Percentiles rank a stretch among this genome's conserved stretches.
Conservation (phyloP, 345 rosid species). For the Psidium friedrichsthalianum region DNA sequence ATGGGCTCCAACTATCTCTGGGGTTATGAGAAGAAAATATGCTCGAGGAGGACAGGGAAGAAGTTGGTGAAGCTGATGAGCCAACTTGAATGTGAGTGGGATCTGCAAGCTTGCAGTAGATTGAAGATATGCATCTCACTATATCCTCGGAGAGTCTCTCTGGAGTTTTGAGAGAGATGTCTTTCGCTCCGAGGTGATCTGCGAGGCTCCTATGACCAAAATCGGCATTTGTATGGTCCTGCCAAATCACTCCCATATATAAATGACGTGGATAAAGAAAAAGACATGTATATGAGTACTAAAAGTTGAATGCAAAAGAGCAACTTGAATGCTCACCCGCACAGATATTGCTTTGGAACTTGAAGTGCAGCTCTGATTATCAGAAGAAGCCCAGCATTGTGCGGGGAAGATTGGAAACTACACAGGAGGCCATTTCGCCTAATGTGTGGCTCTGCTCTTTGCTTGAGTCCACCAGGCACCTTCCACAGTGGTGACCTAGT, state of each 20-base stretch:
- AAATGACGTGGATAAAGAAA: background rate
- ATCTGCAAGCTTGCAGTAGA: conserved; percentile 58
- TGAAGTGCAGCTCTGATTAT: conserved; percentile 21
- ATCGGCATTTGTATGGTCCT: conserved; percentile 29
- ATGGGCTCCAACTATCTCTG: conserved; percentile 50
- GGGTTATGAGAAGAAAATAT: conserved; percentile 59
- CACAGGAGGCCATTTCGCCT: conserved; percentile 8
- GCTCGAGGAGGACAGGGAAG: conserved; percentile 66
- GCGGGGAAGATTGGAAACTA: conserved; percentile 29
- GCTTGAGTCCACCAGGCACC: conserved; percentile 7
- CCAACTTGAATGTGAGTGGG: conserved; percentile 17
- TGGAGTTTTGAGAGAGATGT: conserved; percentile 16
- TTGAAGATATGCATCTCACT: conserved; percentile 70
- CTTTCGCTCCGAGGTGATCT: conserved; percentile 32
- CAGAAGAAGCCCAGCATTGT: conserved; percentile 21
- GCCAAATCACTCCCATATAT: background rate
- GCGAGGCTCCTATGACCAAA: conserved; percentile 61
- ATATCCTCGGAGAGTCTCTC: conserved; percentile 71
- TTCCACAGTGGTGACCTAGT: conserved; percentile 13
- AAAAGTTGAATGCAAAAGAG: background rate
- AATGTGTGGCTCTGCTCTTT: conserved; percentile 15
- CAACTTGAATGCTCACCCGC: conserved; percentile 26
- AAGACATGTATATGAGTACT: background rate
- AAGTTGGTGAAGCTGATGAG: conserved; percentile 47
- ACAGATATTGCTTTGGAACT: conserved; percentile 23